Conservation (phyloP, 2,329 filamentous ascomycete species). For the Botrytis tulipae region DNA sequence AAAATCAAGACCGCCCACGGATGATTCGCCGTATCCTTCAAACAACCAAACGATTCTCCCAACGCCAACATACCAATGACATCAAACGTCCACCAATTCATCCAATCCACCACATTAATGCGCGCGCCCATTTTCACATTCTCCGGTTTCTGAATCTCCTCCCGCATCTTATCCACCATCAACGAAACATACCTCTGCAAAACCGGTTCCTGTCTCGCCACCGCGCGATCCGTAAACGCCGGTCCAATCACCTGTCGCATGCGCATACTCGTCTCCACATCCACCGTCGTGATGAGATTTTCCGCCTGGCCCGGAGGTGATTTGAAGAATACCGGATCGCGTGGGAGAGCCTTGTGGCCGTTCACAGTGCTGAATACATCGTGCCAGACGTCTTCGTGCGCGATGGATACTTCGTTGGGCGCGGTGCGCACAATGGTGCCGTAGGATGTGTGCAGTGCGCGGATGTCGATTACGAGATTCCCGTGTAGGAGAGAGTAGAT, state of each 20-base stretch:
- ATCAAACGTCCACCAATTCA: conserved; percentile 8
- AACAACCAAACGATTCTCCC: background rate
- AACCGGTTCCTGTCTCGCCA: background rate
- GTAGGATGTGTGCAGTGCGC: conserved; percentile 31
- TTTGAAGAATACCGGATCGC: background rate
- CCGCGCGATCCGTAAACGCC: background rate
- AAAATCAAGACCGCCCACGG: background rate
- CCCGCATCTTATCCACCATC: background rate
- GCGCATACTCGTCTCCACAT: background rate
- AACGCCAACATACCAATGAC: background rate
- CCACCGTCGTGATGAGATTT: background rate
- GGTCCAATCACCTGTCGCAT: background rate
- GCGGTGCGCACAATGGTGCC: conserved; percentile 25
- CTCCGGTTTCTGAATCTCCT: background rate
- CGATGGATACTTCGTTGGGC: conserved; percentile 25
- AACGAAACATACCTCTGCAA: background rate
- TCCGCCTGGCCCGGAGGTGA: background rate
- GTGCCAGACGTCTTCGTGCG: conserved; percentile 26
- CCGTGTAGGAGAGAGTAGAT: background rate
- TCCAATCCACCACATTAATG: background rate
- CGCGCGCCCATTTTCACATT: background rate
- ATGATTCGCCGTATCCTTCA: background rate
- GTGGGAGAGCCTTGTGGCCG: background rate
- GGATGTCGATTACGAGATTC: conserved; percentile 30
- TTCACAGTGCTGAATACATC: conserved; percentile 26